Percentiles rank a stretch among this genome's conserved stretches.
phyloP scores from a whole-genome alignment of 208 protist species.

The Leishmania major region DNA sequence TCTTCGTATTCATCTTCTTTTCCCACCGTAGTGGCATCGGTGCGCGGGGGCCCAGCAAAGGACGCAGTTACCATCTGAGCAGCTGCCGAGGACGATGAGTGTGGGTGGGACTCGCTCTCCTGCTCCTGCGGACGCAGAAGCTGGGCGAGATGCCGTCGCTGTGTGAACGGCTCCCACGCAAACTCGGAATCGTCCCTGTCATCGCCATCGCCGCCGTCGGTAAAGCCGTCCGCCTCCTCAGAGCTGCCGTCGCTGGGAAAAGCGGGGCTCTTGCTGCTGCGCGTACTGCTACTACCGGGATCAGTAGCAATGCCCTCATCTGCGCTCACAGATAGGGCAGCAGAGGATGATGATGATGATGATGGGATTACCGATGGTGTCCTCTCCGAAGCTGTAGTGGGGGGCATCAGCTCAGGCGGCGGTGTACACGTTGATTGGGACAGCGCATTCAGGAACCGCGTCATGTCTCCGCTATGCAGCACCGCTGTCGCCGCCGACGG shows the following conservation, averaged over 20 bases:
- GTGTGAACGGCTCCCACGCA: slow-evolving; percentile 29
- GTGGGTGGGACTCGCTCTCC: neutral
- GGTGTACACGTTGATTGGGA: neutral
- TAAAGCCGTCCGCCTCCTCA: slow-evolving; percentile 6
- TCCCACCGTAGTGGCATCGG: neutral
- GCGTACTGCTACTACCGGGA: neutral
- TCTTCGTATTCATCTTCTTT: slow-evolving; percentile 13
- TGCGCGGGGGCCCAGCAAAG: too few relatives aligned
- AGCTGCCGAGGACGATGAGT: neutral
- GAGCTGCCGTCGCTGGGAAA: neutral
- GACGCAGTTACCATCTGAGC: neutral
- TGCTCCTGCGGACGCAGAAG: slow-evolving; percentile 8
- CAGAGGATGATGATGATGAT: neutral
- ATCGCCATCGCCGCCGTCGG: neutral
- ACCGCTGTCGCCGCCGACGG: neutral
- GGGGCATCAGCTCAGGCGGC: neutral
- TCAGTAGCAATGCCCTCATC: neutral
- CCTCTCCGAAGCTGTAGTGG: neutral
- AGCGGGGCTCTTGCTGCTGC: neutral
- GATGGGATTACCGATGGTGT: neutral
- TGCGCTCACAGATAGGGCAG: neutral
- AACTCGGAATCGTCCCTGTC: neutral
- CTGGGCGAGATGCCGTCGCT: slow-evolving; percentile 4
- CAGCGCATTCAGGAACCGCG: slow-evolving; percentile 13
- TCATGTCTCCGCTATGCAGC: slow-evolving; percentile 18